Conservation (phyloP, 345 rosid species). For the Brassica incana region DNA sequence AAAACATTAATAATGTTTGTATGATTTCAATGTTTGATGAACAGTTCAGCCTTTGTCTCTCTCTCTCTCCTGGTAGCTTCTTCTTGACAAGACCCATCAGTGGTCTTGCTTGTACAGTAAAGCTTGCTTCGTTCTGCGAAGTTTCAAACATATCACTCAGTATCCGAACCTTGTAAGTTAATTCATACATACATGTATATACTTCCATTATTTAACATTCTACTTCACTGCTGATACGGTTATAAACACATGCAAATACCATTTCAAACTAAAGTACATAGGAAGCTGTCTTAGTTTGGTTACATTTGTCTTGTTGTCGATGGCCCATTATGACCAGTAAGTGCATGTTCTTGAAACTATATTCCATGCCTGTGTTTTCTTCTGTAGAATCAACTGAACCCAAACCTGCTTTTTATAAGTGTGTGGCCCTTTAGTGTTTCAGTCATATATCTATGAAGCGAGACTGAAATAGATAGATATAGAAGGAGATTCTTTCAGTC, state of each 20-base stretch:
- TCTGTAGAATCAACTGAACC: slow-evolving; percentile 12
- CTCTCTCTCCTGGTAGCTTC: slow-evolving; percentile 35
- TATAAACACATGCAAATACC: slow-evolving; percentile 23
- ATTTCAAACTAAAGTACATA: slow-evolving; percentile 24
- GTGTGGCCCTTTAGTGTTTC: slow-evolving; percentile 9
- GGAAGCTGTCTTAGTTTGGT: slow-evolving; percentile 29
- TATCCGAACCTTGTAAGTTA: slow-evolving; percentile 21
- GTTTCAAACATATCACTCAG: slow-evolving; percentile 22
- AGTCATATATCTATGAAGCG: background rate
- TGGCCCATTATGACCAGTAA: slow-evolving; percentile 23
- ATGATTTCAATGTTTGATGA: slow-evolving; percentile 41
- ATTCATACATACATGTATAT: background rate
- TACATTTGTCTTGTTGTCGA: slow-evolving; percentile 27
- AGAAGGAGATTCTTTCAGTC: slow-evolving; percentile 85
- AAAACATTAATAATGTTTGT: slow-evolving; percentile 13
- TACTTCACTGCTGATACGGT: slow-evolving; percentile 8
- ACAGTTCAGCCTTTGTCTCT: slow-evolving; percentile 39
- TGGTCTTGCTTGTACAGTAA: slow-evolving; percentile 34
- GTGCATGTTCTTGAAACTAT: slow-evolving; percentile 22
- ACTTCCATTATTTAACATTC: slow-evolving; percentile 1
- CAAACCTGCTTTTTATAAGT: background rate
- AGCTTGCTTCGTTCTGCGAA: slow-evolving; percentile 23
- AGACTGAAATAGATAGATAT: slow-evolving; percentile 7
- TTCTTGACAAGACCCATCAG: slow-evolving; percentile 42
- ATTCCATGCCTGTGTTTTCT: slow-evolving; percentile 12